phyloP scores from a whole-genome alignment of 2,329 filamentous ascomycete species.

The Aphanoascus verrucosus region DNA sequence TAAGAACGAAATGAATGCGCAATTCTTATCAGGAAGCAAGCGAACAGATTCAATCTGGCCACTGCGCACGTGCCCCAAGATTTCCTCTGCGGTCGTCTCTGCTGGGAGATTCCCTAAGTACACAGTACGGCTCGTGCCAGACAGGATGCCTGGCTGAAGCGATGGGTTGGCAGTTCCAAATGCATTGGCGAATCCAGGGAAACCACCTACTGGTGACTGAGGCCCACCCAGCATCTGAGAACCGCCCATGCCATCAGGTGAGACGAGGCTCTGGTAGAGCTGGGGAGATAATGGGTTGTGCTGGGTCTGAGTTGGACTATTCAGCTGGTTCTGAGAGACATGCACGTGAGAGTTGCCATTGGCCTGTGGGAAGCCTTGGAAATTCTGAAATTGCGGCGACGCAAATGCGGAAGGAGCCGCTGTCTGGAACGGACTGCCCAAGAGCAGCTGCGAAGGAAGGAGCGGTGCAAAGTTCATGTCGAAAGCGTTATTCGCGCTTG shows the following conservation, averaged over 20 bases:
- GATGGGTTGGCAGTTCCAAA: conserved; percentile 59
- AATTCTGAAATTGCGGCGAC: conserved; percentile 82
- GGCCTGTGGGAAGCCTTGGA: conserved; percentile 62
- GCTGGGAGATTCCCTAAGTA: conserved; percentile 98
- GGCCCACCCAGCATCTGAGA: conserved; percentile 70
- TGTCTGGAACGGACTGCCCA: conserved; percentile 93
- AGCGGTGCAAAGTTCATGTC: conserved; percentile 99
- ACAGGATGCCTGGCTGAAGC: conserved; percentile 68
- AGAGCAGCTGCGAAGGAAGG: conserved; percentile 82
- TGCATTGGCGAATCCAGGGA: conserved; percentile 52
- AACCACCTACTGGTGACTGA: conserved; percentile 75
- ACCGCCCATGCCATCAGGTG: conserved; percentile 70
- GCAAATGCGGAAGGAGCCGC: conserved; percentile 83
- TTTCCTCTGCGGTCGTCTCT: conserved; percentile 93
- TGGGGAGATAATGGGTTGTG: conserved; percentile 60
- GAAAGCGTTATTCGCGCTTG: conserved; percentile 71
- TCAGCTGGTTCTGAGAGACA: conserved; percentile 49
- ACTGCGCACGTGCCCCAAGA: conserved; percentile 88
- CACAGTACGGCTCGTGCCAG: conserved; percentile 88
- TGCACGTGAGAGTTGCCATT: conserved; percentile 45
- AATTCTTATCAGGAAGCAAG: conserved; percentile 96
- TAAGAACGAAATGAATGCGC: conserved; percentile 97
- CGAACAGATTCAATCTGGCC: conserved; percentile 99
- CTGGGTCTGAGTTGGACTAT: conserved; percentile 64
- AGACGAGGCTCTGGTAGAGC: conserved; percentile 74